Evolutionary conservation across 352 stramenopile genomes (phyloP).

Genomic region (Thraustotheca clavata): DNA sequence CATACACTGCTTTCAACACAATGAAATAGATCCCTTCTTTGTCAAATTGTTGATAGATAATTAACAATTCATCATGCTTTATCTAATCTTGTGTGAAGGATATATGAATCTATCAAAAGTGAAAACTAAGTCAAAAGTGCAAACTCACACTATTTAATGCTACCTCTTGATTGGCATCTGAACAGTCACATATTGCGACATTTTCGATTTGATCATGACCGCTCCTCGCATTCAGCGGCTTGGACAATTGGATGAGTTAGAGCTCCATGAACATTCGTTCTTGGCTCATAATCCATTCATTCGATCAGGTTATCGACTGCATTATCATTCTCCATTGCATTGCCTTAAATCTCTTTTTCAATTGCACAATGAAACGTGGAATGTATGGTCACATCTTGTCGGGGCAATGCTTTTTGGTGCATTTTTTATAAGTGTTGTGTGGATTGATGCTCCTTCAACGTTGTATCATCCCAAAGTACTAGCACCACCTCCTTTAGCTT

Average conservation of each 20-base stretch:
- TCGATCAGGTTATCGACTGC: conserved; percentile 68
- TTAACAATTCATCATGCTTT: too few relatives aligned
- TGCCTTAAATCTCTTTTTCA: conserved; percentile 77
- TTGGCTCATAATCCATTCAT: conserved; percentile 84
- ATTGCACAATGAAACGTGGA: conserved; percentile 84
- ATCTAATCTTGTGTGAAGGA: too few relatives aligned
- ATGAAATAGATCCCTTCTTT: too few relatives aligned
- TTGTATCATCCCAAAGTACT: background rate
- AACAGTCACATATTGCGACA: too few relatives aligned
- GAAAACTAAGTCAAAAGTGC: too few relatives aligned
- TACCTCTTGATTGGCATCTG: too few relatives aligned
- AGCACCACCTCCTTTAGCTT: background rate
- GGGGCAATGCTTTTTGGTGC: conserved; percentile 74
- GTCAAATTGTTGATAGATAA: too few relatives aligned
- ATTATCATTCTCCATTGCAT: conserved; percentile 61
- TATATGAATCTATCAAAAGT: too few relatives aligned
- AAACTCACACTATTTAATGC: too few relatives aligned
- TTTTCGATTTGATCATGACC: too few relatives aligned
- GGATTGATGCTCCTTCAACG: background rate
- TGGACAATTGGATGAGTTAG: conserved; percentile 50
- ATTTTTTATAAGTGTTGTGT: conserved; percentile 1
- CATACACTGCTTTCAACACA: background rate
- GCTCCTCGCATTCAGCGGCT: too few relatives aligned
- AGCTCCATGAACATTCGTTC: conserved; percentile 55
- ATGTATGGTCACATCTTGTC: conserved; percentile 83